A percentile compares a stretch with the other conserved stretches of the same genome.
phyloP scores from a whole-genome alignment of 495 filamentous ascomycete genomes.

The Rusavskia elegans region DNA sequence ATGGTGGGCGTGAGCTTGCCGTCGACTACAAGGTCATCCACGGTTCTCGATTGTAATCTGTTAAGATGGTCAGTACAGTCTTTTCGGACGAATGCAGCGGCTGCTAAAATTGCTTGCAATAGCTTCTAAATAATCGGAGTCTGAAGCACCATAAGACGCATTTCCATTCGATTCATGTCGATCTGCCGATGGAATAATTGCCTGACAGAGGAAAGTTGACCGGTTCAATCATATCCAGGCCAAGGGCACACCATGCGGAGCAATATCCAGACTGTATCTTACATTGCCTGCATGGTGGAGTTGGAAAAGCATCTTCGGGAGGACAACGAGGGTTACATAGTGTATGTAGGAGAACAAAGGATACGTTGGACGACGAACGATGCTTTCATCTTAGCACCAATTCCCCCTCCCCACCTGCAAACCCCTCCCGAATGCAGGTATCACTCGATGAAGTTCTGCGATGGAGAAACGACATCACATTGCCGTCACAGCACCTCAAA shows the following conservation, averaged over 20 bases:
- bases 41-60: conserved; percentile 43
- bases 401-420: background rate
- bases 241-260: background rate
- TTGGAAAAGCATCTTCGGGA: background rate
- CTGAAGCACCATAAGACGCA: background rate
- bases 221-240: background rate
- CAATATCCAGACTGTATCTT: background rate
- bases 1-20: conserved; percentile 83
- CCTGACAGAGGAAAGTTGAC: background rate
- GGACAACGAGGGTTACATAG: background rate
- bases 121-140: background rate
- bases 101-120: background rate
- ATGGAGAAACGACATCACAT: background rate
- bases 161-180: background rate
- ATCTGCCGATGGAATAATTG: background rate
- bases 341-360: background rate
- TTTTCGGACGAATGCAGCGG: no score
- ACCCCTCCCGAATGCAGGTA: background rate
- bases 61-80: background rate
- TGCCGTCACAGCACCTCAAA: no score
- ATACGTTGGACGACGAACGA: background rate
- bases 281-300: background rate
- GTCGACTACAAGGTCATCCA: conserved; percentile 99
- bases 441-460: background rate
- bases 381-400: background rate